phyloP scores from a whole-genome alignment of 2,329 filamentous ascomycete species.

The Simplicillium sp. region DNA sequence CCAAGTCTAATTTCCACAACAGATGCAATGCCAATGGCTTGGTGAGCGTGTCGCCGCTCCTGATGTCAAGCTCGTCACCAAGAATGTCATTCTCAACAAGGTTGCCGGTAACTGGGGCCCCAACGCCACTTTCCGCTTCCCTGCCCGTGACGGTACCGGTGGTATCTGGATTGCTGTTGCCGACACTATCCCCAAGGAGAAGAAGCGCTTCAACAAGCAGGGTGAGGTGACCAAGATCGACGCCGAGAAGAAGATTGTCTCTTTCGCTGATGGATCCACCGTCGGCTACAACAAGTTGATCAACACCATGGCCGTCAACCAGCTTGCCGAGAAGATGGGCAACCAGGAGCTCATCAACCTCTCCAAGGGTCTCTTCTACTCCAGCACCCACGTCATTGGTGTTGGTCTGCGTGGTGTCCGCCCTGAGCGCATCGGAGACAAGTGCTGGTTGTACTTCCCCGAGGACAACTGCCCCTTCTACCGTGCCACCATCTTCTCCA shows the following conservation, averaged over 20 bases:
- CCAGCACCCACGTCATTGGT: constrained; percentile 92
- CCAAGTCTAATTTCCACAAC: constrained; percentile 1
- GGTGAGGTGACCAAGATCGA: constrained; percentile 72
- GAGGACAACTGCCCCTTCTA: constrained; percentile 99
- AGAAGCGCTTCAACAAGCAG: constrained; percentile 71
- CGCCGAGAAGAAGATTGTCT: constrained; percentile 66
- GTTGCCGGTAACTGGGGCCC: constrained; percentile 88
- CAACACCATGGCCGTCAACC: constrained; percentile 84
- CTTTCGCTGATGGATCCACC: constrained; percentile 67
- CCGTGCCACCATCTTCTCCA: constrained; percentile 99
- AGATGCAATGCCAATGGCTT: constrained; percentile 96
- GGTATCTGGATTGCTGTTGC: constrained; percentile 93
- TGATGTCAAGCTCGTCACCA: constrained; percentile 77
- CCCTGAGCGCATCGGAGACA: constrained; percentile 94
- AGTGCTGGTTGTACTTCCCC: constrained; percentile 99
- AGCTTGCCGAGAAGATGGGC: constrained; percentile 70
- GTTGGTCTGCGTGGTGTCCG: constrained; percentile 86
- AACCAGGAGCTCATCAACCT: constrained; percentile 74
- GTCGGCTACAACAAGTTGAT: constrained; percentile 79
- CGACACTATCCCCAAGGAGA: constrained; percentile 74
- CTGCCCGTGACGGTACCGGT: constrained; percentile 78
- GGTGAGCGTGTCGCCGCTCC: constrained; percentile 90
- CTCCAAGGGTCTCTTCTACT: constrained; percentile 92
- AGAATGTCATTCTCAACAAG: constrained; percentile 84
- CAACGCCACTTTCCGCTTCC: constrained; percentile 91